Conservation (phyloP, 352 stramenopile species). For the Pythium coloratum region DNA sequence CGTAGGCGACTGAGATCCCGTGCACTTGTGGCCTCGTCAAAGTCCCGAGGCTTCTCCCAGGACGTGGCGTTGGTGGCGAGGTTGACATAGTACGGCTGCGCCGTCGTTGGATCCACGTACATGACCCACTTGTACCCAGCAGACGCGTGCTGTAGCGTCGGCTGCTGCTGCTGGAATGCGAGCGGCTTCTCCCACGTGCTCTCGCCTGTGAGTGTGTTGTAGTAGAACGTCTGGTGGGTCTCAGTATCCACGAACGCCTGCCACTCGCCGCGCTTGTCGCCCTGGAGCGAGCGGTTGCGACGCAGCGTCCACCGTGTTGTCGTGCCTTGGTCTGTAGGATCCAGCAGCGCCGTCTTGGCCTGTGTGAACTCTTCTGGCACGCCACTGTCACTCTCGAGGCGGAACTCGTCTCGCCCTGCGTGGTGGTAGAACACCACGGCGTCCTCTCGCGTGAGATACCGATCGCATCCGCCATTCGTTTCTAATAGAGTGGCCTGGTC, state of each 20-base stretch:
- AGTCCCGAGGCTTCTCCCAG: slow-evolving; percentile 45
- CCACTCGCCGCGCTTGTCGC: slow-evolving; percentile 42
- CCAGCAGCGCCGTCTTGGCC: slow-evolving; percentile 1
- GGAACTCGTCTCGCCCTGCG: slow-evolving; percentile 12
- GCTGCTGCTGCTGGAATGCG: background rate
- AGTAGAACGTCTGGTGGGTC: slow-evolving; percentile 66
- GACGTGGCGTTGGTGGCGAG: slow-evolving; percentile 43
- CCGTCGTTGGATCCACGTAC: slow-evolving; percentile 47
- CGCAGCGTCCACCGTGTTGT: slow-evolving; percentile 23
- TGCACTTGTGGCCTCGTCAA: slow-evolving; percentile 12
- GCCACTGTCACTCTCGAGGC: background rate
- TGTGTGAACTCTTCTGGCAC: slow-evolving; percentile 19
- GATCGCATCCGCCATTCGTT: slow-evolving; percentile 25
- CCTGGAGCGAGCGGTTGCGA: slow-evolving; percentile 26
- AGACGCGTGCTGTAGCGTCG: background rate
- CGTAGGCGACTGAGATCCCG: slow-evolving; percentile 4
- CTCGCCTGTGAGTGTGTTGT: slow-evolving; percentile 59
- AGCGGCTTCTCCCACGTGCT: slow-evolving; percentile 53
- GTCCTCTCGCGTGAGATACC: slow-evolving; percentile 11
- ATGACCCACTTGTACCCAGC: slow-evolving; percentile 34
- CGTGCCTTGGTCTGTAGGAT: background rate
- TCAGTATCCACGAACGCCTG: slow-evolving; percentile 57
- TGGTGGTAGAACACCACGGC: slow-evolving; percentile 25
- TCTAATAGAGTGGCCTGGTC: slow-evolving; percentile 21
- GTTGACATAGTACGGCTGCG: slow-evolving; percentile 58